phyloP scores from a whole-genome alignment of 768 basidiomycete species.

The Sarcodon sp. region DNA sequence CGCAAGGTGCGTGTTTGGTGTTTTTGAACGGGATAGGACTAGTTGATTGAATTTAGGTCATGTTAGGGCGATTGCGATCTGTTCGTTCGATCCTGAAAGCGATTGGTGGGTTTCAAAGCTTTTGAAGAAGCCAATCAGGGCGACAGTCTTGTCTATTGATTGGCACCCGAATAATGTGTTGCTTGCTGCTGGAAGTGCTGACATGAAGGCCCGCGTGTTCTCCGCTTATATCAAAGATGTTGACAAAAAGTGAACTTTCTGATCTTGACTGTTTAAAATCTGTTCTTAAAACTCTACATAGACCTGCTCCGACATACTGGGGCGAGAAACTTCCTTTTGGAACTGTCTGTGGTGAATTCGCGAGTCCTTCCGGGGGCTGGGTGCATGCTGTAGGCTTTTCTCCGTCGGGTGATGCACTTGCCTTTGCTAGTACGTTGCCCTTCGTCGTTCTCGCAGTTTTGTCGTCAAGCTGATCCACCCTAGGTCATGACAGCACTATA shows the following conservation, averaged over 20 bases:
- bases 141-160: constrained; percentile 87
- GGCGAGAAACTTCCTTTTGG: constrained; percentile 98
- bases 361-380: constrained; percentile 88
- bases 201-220: constrained; percentile 95
- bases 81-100: constrained; percentile 94
- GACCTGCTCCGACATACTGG: constrained; percentile 86
- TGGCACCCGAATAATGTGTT: constrained; percentile 99
- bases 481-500: constrained; percentile 93
- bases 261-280: constrained; percentile 1
- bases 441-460: not conserved
- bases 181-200: constrained; percentile 92
- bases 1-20: constrained; percentile 47
- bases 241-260: constrained; percentile 63
- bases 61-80: constrained; percentile 84
- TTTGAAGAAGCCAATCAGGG: constrained; percentile 94
- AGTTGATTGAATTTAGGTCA: not conserved
- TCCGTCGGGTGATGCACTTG: constrained; percentile 87
- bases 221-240: constrained; percentile 99
- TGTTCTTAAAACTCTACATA: constrained; percentile 15
- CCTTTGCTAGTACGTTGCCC: constrained; percentile 70
- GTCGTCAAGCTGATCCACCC: constrained; percentile 3
- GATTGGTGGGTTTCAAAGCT: constrained; percentile 99
- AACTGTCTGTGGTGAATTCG: constrained; percentile 91
- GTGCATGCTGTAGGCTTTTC: constrained; percentile 95
- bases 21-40: not conserved